Conservation (phyloP, 2,329 filamentous ascomycete species). For the Waltergamsia citrina region DNA sequence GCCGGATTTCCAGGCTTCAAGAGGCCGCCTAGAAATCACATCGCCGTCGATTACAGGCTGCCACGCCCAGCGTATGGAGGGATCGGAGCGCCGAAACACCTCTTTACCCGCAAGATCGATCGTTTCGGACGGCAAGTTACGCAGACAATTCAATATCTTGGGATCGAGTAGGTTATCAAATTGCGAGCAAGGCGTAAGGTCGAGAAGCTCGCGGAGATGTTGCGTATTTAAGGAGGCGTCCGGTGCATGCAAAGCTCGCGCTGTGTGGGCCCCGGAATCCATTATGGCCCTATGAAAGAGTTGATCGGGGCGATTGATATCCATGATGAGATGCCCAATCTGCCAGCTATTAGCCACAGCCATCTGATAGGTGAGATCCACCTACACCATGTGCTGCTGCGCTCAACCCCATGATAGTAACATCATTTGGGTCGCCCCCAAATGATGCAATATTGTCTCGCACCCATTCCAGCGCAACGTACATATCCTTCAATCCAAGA, state of each 20-base stretch:
- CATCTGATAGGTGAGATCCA: too few species aligned
- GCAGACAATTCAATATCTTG: constrained; percentile 14
- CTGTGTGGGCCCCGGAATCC: constrained; percentile 19
- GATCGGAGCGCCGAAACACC: constrained; percentile 15
- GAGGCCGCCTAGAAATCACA: constrained; percentile 16
- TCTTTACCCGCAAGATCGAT: constrained; percentile 16
- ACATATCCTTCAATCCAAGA: constrained; percentile 40
- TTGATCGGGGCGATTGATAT: constrained; percentile 17
- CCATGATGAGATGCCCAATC: constrained; percentile 22
- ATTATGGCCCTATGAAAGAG: constrained; percentile 21
- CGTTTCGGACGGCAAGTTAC: constrained; percentile 12
- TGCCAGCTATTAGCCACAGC: too few species aligned
- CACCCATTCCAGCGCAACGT: constrained; percentile 37
- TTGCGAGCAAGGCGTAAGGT: constrained; percentile 15
- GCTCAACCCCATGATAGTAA: constrained; percentile 37
- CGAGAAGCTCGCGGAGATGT: constrained; percentile 18
- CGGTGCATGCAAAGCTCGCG: constrained; percentile 16
- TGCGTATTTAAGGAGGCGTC: constrained; percentile 13
- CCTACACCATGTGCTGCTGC: constrained; percentile 21
- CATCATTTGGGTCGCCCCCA: constrained; percentile 35
- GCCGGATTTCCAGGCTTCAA: constrained; percentile 20
- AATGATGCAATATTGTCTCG: constrained; percentile 40
- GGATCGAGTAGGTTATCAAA: constrained; percentile 13
- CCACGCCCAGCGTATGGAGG: constrained; percentile 20
- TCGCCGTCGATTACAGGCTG: constrained; percentile 19